These are phyloP conservation scores for Apiotrichum porosum DNA, from an alignment of 1,284 basidiomycete genomes.

Conservation along the genomic window DNA sequence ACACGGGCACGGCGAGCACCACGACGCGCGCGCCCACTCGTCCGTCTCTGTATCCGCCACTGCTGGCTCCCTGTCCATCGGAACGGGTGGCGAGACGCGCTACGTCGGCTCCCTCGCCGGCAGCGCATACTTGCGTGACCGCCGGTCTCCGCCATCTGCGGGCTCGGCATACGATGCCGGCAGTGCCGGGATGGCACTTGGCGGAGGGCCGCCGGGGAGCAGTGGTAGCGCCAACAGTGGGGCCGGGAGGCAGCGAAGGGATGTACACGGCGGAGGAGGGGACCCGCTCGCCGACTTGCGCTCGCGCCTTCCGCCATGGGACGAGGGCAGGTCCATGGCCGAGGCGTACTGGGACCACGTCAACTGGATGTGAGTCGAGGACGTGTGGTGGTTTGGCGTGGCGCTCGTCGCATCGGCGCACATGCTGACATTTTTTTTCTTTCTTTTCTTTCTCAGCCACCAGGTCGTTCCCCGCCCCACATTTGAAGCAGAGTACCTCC, in stretches of 20 bases:
- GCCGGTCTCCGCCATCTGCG: neutral
- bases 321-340: slow-evolving; percentile 34
- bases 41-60: neutral
- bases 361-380: slow-evolving; percentile 43
- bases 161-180: neutral
- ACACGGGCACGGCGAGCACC: neutral
- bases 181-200: neutral
- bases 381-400: neutral
- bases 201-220: neutral
- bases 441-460: slow-evolving; percentile 23
- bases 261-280: too few relatives aligned
- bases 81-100: slow-evolving; percentile 33
- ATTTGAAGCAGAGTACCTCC: slow-evolving; percentile 44
- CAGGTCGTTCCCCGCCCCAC: slow-evolving; percentile 37
- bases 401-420: too few relatives aligned
- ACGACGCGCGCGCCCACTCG: neutral
- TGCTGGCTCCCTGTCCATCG: slow-evolving; percentile 35
- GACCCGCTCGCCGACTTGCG: slow-evolving; percentile 1
- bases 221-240: too few relatives aligned
- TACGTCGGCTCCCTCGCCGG: slow-evolving; percentile 38
- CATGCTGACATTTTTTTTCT: neutral
- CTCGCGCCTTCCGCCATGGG: slow-evolving; percentile 36
- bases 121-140: slow-evolving; percentile 32
- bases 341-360: slow-evolving; percentile 47
- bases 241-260: too few relatives aligned